Base-by-base conservation (phyloP, 345 rosid genomes). In the Corchorus olitorius region DNA sequence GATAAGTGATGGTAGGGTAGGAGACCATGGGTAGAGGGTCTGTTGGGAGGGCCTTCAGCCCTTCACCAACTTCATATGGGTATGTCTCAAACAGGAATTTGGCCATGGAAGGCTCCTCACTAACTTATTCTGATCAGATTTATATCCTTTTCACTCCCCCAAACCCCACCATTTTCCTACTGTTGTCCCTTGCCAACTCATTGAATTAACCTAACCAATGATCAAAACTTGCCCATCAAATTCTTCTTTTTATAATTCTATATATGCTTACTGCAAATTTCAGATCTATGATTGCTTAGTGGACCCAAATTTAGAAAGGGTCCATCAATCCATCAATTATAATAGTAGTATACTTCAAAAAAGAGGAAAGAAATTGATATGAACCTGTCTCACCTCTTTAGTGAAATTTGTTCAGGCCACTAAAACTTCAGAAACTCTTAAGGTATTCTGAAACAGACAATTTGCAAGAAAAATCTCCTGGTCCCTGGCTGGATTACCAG, bases 31-130 rank as follows among this genome's bases (percentile, higher is more conserved):
- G 72, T 9, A n/a, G 35, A 27, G 35, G 20, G 37, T 59, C 19
- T 49, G 58, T 16, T 35, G 77, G 73, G 33, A 49, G 70, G 48
- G 12, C 70, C 61, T 63, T 7, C n/a, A 15, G 48, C 11, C 70
- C 61, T 63, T 4, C n/a, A 15, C 61, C 45, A 34, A 63, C 33
- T 74, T 74, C 70, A 74, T 74, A 74, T 63, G 70, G 77, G 50
- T 35, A 19, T 63, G 77, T 63, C 77, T 33, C 75, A 3, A 45
- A 46, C 62, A 15, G 16, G 37, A 49, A 62, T 74, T 48, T 74
- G 70, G 48, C 70, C 61, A 48, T 62, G 17, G 17, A 48, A 62
- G 60, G 69, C 34, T 34, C 14, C 59, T 35, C 15, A 50, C 16
- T 12, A 33, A 70, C 27, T 70, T 3, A 13, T 15, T 55, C 19